Evolutionary conservation across 345 rosid species (phyloP), one percentile per base, ranked within the genome.

Genomic region (Cardiospermum halicacabum): DNA sequence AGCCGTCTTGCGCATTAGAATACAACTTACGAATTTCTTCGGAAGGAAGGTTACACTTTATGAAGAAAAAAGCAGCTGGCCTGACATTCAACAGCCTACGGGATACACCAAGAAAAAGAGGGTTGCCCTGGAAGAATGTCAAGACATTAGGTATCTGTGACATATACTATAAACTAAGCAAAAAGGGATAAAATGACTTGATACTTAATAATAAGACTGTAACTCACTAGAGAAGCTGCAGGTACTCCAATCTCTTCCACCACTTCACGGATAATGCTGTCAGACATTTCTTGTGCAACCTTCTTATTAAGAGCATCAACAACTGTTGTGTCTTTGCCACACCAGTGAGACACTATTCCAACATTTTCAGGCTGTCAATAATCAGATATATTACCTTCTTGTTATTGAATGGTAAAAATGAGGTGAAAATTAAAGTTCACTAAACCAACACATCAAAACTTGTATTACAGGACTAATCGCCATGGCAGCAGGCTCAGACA

Each of bases 221-320:
- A 57, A 58, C 87, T 79, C 76, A 93, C 98, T 45, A 90, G 86
- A 53, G 96, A 84, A 60, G 75, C 74, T 39, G 76, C 71, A 0
- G 96, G 96, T 34, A 88, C 92, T 74, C 97, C 97, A 75, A 88
- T 84, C 82, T 93, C 98, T 83, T 93, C 94, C 22, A 81, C 88
- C 34, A 86, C 92, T 88, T 88, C 96, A 28, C 85, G 83, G 48
- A 72, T 74, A 63, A 88, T 86, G 68, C 96, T 88, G 62, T 85
- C 86, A 65, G 90, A 93, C 89, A 90, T 80, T 80, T 93, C 92
- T 61, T 71, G 73, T 42, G 89, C 72, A 66, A 74, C 80, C 72
- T 79, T 90, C 74, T 64, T 74, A 58, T 85, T 88, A 32, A 79
- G 34, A 56, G 61, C 31, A 58, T 80, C 77, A 3, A 71, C 64